Evolutionary conservation across 768 basidiomycete species (phyloP), one percentile per base, ranked within the genome.

Genomic region (Naganishia friedmannii): DNA sequence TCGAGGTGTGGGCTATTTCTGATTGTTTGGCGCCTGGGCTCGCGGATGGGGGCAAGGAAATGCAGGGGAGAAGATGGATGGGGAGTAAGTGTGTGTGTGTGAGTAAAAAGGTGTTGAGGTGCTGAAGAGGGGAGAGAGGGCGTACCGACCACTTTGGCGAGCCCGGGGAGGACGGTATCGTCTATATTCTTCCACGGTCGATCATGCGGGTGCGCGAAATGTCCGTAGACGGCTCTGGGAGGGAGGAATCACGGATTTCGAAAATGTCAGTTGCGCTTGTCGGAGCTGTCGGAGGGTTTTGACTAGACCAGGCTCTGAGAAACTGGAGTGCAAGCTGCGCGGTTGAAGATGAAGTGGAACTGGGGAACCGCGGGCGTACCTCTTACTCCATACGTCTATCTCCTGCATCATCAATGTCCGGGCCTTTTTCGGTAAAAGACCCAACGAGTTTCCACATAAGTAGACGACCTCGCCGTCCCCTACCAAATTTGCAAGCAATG

Each of bases 1-100:
- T 92, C 79, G 91, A 88, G 88, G 97, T 97, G 82, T 92, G 93
- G 21, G 91, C 92, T 57, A 98, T 91, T 85, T 99, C 96, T 72
- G 86, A 85, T 82, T 89, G 88, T 66, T 87, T 86, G 67, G 93
- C 92, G 74, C 93, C 93, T 93, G 75, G 73, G 63, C 34, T 12
- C 34, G 34, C 34, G 6, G 34, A 37, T 12, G n/a, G n/a, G n/a
- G n/a, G 34, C 34, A 37, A 37, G 12, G 34, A 37, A n/a, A n/a
- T n/a, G n/a, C n/a, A n/a, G 34, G 12, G 34, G 4, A 37, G 34
- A 4, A 37, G 34, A 5, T 5, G 4, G 12, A 37, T 37, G 34
- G 34, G 34, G 34, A 5, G 34, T 37, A 37, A 37, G 34, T 37
- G 34, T 37, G 34, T 37, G n/a, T 37, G 34, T 12, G 4, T 12